Conservation (phyloP, 2,329 filamentous ascomycete genomes). For the Arthrobotrys musiformis region DNA sequence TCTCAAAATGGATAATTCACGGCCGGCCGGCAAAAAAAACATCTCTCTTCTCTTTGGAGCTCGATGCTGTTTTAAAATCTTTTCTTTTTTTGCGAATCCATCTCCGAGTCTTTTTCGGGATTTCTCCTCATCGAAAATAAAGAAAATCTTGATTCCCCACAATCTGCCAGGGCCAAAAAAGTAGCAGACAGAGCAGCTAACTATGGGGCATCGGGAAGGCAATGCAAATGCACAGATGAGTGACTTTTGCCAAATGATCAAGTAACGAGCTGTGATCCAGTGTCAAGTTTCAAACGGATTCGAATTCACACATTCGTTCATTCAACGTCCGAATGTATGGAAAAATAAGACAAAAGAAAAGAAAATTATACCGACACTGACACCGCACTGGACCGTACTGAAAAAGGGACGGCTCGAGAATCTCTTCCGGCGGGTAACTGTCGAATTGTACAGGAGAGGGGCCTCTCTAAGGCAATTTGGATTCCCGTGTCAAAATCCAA, state of each 20-base stretch:
- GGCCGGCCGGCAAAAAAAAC: constrained; percentile 44
- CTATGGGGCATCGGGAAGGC: constrained; percentile 26
- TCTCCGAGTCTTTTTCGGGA: constrained; percentile 40
- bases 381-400: background rate
- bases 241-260: constrained; percentile 48
- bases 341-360: background rate
- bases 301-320: no score
- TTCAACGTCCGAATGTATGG: constrained; percentile 15
- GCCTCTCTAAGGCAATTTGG: constrained; percentile 14
- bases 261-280: constrained; percentile 1
- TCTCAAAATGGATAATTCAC: constrained; percentile 37
- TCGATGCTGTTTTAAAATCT: no score
- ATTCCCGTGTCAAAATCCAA: constrained; percentile 36
- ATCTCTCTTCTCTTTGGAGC: background rate
- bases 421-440: constrained; percentile 48
- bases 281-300: constrained; percentile 6
- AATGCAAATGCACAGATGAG: constrained; percentile 20
- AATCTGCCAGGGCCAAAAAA: constrained; percentile 32
- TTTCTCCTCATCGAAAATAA: constrained; percentile 24
- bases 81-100: constrained; percentile 25
- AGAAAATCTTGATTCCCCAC: constrained; percentile 47
- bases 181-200: background rate
- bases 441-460: constrained; percentile 41
- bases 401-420: constrained; percentile 34
- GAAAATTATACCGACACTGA: background rate